phyloP scores from a whole-genome alignment of 2,329 filamentous ascomycete species.

The Phialophora tarda region DNA sequence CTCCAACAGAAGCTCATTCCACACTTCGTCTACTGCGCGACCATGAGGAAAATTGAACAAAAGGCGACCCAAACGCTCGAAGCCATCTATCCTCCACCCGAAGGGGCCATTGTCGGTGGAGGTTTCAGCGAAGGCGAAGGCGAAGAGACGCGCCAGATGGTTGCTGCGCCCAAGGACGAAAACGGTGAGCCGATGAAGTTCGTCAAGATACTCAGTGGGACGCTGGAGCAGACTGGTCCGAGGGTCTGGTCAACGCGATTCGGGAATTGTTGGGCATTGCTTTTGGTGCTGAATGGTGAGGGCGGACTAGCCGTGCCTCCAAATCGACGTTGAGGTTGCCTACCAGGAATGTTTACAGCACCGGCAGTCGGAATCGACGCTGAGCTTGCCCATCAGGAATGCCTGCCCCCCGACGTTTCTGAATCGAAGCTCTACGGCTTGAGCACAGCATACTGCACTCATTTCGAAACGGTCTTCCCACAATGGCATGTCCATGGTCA shows the following conservation, averaged over 20 bases:
- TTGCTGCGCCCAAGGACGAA: slow-evolving; percentile 1
- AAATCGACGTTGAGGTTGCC: neutral
- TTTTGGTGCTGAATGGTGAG: slow-evolving; percentile 14
- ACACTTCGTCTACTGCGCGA: slow-evolving; percentile 17
- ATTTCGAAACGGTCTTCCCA: too few species aligned
- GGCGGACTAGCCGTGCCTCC: neutral
- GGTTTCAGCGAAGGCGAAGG: slow-evolving; percentile 11
- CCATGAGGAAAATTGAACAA: slow-evolving; percentile 15
- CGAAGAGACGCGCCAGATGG: slow-evolving; percentile 9
- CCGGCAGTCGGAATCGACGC: neutral
- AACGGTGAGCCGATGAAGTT: slow-evolving; percentile 3
- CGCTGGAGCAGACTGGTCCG: neutral
- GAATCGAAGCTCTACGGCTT: too few species aligned
- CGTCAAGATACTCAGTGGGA: neutral
- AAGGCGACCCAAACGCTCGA: slow-evolving; percentile 11
- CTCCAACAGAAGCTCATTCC: slow-evolving; percentile 10
- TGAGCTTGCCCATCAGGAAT: neutral
- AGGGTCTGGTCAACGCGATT: slow-evolving; percentile 7
- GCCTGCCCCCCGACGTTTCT: too few species aligned
- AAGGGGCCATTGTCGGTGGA: slow-evolving; percentile 12
- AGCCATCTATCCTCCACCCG: slow-evolving; percentile 3
- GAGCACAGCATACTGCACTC: too few species aligned
- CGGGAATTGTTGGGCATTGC: slow-evolving; percentile 7
- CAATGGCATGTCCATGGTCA: too few species aligned
- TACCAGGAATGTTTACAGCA: neutral